Percentiles rank a stretch among this genome's conserved stretches.
Evolutionary conservation across 495 filamentous ascomycete species (phyloP).

Genomic region (Chaetomidium leptoderma): DNA sequence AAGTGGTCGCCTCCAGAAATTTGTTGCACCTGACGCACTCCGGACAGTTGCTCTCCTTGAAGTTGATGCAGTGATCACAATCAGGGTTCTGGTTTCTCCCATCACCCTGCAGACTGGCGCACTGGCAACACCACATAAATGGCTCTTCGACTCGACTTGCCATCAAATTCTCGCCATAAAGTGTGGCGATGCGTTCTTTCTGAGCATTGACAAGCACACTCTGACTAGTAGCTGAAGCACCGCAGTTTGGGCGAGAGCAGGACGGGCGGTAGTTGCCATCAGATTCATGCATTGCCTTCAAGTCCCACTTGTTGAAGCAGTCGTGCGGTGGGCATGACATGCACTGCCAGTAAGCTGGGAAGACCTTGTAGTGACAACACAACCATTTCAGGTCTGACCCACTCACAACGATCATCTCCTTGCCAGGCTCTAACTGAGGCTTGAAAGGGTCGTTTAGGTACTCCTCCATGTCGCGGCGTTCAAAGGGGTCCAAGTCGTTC

Average conservation of each 20-base stretch:
- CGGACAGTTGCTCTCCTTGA: not conserved
- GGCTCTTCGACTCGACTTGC: not conserved
- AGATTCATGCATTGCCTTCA: not conserved
- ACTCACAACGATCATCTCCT: not conserved
- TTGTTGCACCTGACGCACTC: not conserved
- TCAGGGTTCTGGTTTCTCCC: not conserved
- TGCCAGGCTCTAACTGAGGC: not conserved
- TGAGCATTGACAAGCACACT: not conserved
- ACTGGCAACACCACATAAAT: conserved; percentile 1
- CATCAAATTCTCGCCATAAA: conserved; percentile 1
- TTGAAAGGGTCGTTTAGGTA: not conserved
- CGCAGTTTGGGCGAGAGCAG: not conserved
- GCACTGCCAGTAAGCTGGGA: conserved; percentile 4
- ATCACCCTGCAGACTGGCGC: not conserved
- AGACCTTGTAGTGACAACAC: not conserved
- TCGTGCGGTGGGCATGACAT: not conserved
- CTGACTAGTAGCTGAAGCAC: not conserved
- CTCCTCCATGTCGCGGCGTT: not conserved
- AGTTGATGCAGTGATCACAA: not conserved
- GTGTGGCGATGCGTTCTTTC: conserved; percentile 1
- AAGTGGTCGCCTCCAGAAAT: not conserved
- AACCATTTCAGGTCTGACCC: not conserved
- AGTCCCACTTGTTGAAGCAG: not conserved
- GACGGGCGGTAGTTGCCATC: not conserved
- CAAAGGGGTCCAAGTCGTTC: not conserved